Percentiles rank a stretch among this genome's conserved stretches.
phyloP scores from a whole-genome alignment of 73 alveolate genomes.

The Paramecium sonneborni region DNA sequence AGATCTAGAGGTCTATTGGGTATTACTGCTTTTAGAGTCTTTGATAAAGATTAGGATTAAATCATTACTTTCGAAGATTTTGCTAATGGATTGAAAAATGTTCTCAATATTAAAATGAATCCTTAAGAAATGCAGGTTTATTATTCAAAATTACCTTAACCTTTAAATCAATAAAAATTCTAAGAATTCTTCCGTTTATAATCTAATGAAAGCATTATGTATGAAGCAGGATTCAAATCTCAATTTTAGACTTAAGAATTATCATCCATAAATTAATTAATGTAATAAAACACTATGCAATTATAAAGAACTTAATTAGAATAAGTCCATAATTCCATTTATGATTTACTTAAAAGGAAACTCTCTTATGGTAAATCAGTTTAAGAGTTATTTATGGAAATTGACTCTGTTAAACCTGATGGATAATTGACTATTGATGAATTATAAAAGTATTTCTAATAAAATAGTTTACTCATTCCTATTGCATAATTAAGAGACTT shows the following conservation, averaged over 20 bases:
- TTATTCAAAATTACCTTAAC: constrained; percentile 34
- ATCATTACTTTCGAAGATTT: constrained; percentile 58
- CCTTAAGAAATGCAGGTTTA: constrained; percentile 7
- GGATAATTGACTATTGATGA: constrained; percentile 1
- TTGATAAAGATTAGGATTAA: constrained; percentile 66
- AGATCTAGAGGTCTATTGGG: constrained; percentile 63
- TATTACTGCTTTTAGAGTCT: constrained; percentile 60
- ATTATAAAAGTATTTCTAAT: not conserved
- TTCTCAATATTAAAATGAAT: not conserved
- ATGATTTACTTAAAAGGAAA: not conserved
- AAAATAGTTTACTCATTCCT: not conserved
- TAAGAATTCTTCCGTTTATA: not conserved
- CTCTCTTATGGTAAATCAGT: not conserved
- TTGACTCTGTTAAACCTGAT: not conserved
- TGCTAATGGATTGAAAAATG: constrained; percentile 51
- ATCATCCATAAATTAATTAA: not conserved
- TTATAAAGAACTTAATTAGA: not conserved
- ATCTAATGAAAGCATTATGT: not conserved
- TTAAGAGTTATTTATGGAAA: not conserved
- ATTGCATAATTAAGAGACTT: constrained; percentile 9
- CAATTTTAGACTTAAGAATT: not conserved
- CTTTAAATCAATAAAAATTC: constrained; percentile 17
- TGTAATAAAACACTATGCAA: not conserved
- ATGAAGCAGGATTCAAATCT: not conserved
- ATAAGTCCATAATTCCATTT: not conserved